Percentiles rank a stretch among this genome's conserved stretches.
Conservation (phyloP, 2,329 filamentous ascomycete species). For the Aspergillus chevalieri region DNA sequence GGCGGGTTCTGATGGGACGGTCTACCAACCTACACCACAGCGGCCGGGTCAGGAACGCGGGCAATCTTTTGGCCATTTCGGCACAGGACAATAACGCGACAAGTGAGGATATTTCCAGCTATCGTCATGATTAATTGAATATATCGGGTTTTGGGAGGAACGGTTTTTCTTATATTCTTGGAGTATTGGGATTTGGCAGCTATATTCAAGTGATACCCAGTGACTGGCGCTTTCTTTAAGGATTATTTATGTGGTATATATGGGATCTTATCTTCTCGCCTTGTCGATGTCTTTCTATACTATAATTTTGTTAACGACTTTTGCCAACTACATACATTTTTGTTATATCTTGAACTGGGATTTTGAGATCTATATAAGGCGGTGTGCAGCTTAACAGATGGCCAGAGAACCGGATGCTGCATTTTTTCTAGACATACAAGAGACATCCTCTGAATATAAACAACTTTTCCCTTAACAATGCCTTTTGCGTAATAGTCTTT, state of each 20-base stretch:
- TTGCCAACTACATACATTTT: background rate
- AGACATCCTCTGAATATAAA: too few relatives aligned
- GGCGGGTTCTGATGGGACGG: background rate
- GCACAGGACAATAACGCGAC: background rate
- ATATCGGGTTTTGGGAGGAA: background rate
- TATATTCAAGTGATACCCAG: background rate
- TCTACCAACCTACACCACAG: background rate
- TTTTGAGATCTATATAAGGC: background rate
- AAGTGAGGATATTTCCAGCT: background rate
- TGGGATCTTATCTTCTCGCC: too few relatives aligned
- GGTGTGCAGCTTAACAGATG: background rate
- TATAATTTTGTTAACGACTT: background rate
- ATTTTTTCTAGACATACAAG: background rate
- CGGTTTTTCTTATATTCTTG: background rate
- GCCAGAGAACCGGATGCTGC: background rate
- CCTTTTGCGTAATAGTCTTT: too few relatives aligned
- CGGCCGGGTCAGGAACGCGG: background rate
- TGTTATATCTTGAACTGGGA: background rate
- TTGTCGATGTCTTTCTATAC: background rate
- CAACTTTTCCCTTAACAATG: too few relatives aligned
- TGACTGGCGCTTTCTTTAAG: background rate
- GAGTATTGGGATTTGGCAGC: background rate
- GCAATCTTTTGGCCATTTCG: background rate
- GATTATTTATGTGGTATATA: background rate
- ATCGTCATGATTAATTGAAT: background rate